Conservation (phyloP, 345 rosid species). For the Corchorus capsularis region DNA sequence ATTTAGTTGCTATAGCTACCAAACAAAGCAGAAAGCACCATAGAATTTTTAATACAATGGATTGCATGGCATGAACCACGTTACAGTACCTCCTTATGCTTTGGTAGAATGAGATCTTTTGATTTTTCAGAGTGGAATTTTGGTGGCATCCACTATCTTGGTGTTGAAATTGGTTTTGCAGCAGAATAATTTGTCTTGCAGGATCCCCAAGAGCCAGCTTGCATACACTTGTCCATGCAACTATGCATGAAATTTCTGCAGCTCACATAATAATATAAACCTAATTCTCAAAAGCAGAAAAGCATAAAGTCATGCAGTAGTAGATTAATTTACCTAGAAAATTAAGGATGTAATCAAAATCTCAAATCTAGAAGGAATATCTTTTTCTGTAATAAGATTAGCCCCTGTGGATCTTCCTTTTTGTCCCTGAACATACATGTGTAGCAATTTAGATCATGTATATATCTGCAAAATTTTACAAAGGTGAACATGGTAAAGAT, state of each 20-base stretch:
- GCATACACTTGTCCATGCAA: not conserved
- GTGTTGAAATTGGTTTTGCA: not conserved
- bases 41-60: not conserved
- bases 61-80: not conserved
- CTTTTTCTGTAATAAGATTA: not conserved
- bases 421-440: not conserved
- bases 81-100: not conserved
- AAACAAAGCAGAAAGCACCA: conserved; percentile 1
- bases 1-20: not conserved
- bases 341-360: not conserved
- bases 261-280: not conserved
- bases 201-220: not conserved
- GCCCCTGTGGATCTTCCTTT: not conserved
- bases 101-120: not conserved
- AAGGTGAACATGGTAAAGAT: not conserved
- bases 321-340: not conserved
- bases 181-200: not conserved
- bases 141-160: not conserved
- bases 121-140: not conserved
- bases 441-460: not conserved
- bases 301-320: not conserved
- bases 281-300: not conserved
- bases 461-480: not conserved
- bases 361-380: not conserved
- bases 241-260: not conserved